These are phyloP conservation scores for Eucalyptus tenuipes DNA, from an alignment of 345 rosid species.

Conservation along the genomic window DNA sequence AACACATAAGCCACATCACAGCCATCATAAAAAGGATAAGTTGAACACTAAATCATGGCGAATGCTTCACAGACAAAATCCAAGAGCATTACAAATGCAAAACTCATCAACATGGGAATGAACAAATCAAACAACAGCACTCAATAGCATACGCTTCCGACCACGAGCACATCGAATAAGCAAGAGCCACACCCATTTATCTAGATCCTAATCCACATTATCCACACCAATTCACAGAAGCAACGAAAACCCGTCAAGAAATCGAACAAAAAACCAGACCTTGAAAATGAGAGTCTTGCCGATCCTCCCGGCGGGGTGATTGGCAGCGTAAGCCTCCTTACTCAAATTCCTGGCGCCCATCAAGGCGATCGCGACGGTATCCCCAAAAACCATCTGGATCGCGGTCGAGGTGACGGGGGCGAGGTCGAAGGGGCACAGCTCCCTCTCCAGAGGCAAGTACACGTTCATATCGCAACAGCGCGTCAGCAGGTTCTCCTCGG, in stretches of 20 bases:
- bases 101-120: background rate
- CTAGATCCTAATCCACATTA: background rate
- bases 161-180: background rate
- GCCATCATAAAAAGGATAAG: background rate
- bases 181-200: background rate
- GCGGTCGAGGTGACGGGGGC: slow-evolving; percentile 98
- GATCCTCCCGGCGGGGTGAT: slow-evolving; percentile 95
- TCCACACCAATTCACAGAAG: background rate
- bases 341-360: slow-evolving; percentile 81
- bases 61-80: background rate
- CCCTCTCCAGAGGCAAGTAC: slow-evolving; percentile 78
- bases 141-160: background rate
- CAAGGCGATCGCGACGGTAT: slow-evolving; percentile 90
- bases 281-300: slow-evolving; percentile 90
- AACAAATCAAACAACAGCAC: background rate
- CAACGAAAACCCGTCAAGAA: background rate
- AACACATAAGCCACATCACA: background rate
- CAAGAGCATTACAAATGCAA: background rate
- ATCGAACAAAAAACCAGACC: slow-evolving; percentile 16
- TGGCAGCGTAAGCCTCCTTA: slow-evolving; percentile 79
- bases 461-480: slow-evolving; percentile 68
- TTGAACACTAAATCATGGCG: background rate
- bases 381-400: slow-evolving; percentile 98
- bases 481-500: slow-evolving; percentile 54
- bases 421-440: slow-evolving; percentile 83